Base-by-base conservation (phyloP, 2,329 filamentous ascomycete genomes). In the Arthroderma uncinatum region DNA sequence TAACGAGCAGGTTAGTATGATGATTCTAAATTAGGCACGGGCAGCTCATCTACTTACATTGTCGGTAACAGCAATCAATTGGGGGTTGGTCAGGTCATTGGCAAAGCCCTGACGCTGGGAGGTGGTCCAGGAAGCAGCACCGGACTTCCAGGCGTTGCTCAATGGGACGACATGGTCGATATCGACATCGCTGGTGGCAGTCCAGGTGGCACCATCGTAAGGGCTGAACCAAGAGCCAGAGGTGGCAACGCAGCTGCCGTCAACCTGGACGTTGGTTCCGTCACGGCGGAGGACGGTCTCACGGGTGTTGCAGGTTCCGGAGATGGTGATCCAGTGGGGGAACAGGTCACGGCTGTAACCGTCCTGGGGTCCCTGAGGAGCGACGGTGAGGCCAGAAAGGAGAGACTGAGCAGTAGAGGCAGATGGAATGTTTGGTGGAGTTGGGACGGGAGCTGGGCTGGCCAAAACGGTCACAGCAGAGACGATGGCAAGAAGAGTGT, bases 101-200 rank as follows among this genome's bases (percentile, higher is more conserved):
- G 89, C 89, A 66, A 90, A 90, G 2, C 76, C 68, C 66, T 84
- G 74, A 57, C 89, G 82, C 64, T 80, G 77, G 19, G 77, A 72
- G 0, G 84, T 84, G 0, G 86, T 87, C 89, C 88, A 92, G 1
- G 74, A 70, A 6, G 79, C 78, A 10, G 88, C 87, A 19, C 87
- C 87, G 47, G 84, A 87, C 80, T 85, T 82, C 87, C 87, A 92
- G 4, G 87, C 87, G 66, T 91, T 89, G 67, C 85, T 84, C 60
- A 94, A 70, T 0, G 89, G 87, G 2, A 94, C 86, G 72, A 93
- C 78, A 68, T 93, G 89, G 69, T 93, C 89, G 59, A 93, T 92
- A 63, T 92, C 87, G 0, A 93, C 70, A 63, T 91, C 85, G 16
- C 77, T 79, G 0, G 86, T 80, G 0, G 76, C 74, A 0, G 81